Base-by-base conservation (phyloP, 2,329 filamentous ascomycete species). In the Sarocladium strictum region DNA sequence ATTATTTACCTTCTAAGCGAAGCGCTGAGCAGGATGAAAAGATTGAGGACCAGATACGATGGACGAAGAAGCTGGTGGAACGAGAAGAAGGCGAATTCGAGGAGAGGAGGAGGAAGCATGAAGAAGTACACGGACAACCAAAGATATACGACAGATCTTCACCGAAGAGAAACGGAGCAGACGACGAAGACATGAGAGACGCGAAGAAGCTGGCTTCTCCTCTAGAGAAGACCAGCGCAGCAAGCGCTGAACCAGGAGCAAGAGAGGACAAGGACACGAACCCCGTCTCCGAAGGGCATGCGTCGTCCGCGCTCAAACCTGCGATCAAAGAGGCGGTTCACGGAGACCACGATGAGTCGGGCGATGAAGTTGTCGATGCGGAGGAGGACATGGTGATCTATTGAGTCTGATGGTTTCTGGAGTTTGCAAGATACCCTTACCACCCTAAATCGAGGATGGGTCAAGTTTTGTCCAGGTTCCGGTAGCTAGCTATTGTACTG, bases 301-400 rank as follows among this genome's bases (percentile, higher is more conserved):
- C 3, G 26, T 15, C 43, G 32, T 23, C 43, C 7, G 19, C 26
- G 49, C 15, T 35, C 17, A 38, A 27, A 19, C 23, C 53, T 7
- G 38, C 35, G 37, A 52, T 15, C 53, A 60, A 73, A 55, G 75
- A 70, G 63, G 76, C 75, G n/a, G n/a, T n/a, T 56, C 66, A 79
- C 15, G 27, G 47, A 23, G 47, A 51, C 61, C 79, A 87, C 57
- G 87, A 92, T 63, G 85, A 90, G 58, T 79, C 81, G 52, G 87
- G 84, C 53, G 89, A 92, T 64, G 85, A 93, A 55, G 78, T 95
- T 60, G 84, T 94, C 54, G 88, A 90, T 68, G 89, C 87, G 54
- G 89, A 90, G 57, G 91, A 97, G 73, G 91, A 96, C 64, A 91
- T 87, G 62, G 90, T 96, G 53, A 93, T 96, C 57, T 96, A 96